These are phyloP conservation scores for Claviceps pusilla DNA, from an alignment of 2,329 filamentous ascomycete genomes.

Conservation along the genomic window DNA sequence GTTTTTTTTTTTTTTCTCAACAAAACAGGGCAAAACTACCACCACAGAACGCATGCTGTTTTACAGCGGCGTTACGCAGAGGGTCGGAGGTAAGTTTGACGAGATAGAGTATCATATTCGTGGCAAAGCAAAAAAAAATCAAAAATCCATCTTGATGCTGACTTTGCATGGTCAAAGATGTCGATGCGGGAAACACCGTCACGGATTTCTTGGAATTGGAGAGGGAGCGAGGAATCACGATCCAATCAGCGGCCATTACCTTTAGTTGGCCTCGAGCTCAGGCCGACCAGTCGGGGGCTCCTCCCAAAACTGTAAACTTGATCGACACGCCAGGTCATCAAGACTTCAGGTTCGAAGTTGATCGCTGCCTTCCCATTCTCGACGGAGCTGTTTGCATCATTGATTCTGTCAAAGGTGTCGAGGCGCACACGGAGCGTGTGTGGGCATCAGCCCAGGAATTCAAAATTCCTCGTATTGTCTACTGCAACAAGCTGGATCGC, in stretches of 20 bases:
- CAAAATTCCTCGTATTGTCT: conserved; percentile 64
- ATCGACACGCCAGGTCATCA: conserved; percentile 96
- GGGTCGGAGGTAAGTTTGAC: conserved; percentile 51
- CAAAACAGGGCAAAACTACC: conserved; percentile 69
- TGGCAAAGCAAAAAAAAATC: not conserved
- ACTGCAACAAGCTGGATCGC: conserved; percentile 66
- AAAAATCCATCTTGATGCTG: not conserved
- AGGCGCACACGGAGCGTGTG: conserved; percentile 92
- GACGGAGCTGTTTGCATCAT: conserved; percentile 89
- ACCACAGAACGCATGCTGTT: conserved; percentile 99
- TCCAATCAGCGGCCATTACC: conserved; percentile 91
- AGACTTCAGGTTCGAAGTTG: conserved; percentile 93
- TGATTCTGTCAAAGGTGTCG: conserved; percentile 83
- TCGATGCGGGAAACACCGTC: conserved; percentile 91
- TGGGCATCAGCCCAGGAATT: conserved; percentile 84
- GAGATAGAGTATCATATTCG: not conserved
- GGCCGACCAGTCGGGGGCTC: conserved; percentile 22
- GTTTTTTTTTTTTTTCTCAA: not conserved
- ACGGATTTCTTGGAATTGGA: conserved; percentile 95
- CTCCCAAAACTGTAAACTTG: conserved; percentile 61
- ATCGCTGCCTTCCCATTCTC: conserved; percentile 74
- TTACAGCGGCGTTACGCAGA: conserved; percentile 76
- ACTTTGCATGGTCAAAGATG: conserved; percentile 39
- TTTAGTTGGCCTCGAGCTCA: conserved; percentile 70
- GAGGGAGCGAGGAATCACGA: conserved; percentile 83